Percentiles rank a stretch among this genome's conserved stretches.
Evolutionary conservation across 495 filamentous ascomycete species (phyloP).

Genomic region (Barbatosphaeria neglecta): DNA sequence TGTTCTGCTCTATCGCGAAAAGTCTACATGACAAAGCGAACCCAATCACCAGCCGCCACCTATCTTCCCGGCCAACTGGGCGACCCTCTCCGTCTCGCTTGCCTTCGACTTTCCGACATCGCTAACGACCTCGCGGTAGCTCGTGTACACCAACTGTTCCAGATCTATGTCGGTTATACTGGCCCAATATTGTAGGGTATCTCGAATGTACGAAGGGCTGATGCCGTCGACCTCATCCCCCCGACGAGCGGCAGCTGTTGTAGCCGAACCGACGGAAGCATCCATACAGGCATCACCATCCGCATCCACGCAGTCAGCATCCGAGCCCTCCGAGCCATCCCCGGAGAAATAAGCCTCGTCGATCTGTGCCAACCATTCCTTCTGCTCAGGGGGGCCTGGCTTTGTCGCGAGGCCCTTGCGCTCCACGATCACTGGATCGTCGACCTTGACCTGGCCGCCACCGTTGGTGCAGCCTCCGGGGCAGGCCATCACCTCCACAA

Average conservation of each 20-base stretch:
- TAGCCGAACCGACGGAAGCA: too few species aligned
- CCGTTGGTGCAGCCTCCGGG: constrained; percentile 97
- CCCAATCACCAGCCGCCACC: constrained; percentile 87
- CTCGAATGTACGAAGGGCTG: constrained; percentile 41
- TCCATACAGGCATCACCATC: constrained; percentile 15
- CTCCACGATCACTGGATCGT: constrained; percentile 50
- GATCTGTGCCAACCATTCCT: constrained; percentile 72
- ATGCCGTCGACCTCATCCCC: constrained; percentile 43
- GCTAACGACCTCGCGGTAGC: constrained; percentile 82
- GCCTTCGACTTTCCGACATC: constrained; percentile 73
- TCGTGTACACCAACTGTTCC: constrained; percentile 69
- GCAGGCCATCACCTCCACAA: constrained; percentile 98
- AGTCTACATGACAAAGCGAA: constrained; percentile 5
- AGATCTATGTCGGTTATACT: constrained; percentile 53
- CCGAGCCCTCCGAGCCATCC: constrained; percentile 49
- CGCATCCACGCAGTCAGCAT: too few species aligned
- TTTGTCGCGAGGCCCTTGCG: constrained; percentile 34
- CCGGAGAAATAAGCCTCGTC: constrained; percentile 93
- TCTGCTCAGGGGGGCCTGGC: constrained; percentile 61
- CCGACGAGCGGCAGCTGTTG: constrained; percentile 1
- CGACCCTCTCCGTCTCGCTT: constrained; percentile 66
- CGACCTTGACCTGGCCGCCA: constrained; percentile 84
- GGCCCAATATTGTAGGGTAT: constrained; percentile 62
- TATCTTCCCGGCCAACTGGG: constrained; percentile 82
- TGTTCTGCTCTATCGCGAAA: constrained; percentile 3